These are phyloP conservation scores for Thecaphora frezii DNA, from an alignment of 1,284 basidiomycete species.

Conservation along the genomic window DNA sequence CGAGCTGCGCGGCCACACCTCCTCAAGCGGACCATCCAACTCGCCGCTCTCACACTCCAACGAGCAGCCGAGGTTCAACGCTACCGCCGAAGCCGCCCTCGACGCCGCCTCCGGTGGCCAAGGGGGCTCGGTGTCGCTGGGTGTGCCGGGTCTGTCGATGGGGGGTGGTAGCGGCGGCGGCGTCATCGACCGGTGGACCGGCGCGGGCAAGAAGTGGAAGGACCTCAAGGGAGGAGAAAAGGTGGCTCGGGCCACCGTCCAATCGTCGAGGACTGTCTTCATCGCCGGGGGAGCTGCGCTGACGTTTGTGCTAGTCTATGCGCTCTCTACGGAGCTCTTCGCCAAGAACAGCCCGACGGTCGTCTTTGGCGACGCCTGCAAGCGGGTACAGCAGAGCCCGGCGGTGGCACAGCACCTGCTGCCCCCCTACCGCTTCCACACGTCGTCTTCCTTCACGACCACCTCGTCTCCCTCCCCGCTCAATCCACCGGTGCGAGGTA, in stretches of 20 bases:
- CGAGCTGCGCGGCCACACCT: slow-evolving; percentile 18
- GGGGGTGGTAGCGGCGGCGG: slow-evolving; percentile 12
- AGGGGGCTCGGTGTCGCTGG: slow-evolving; percentile 23
- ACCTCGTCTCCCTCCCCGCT: slow-evolving; percentile 37
- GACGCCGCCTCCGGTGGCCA: slow-evolving; percentile 19
- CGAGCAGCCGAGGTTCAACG: slow-evolving; percentile 23
- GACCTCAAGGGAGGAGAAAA: slow-evolving; percentile 80
- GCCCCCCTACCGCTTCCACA: slow-evolving; percentile 48
- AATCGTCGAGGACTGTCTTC: slow-evolving; percentile 75
- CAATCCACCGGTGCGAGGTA: slow-evolving; percentile 32
- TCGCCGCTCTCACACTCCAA: slow-evolving; percentile 19
- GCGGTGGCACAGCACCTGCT: slow-evolving; percentile 51
- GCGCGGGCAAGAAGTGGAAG: slow-evolving; percentile 67
- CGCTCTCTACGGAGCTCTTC: slow-evolving; percentile 83
- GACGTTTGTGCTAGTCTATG: slow-evolving; percentile 69
- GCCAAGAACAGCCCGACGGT: slow-evolving; percentile 90
- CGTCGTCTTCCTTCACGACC: slow-evolving; percentile 17
- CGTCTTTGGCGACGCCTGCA: slow-evolving; percentile 81
- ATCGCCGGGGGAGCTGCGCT: slow-evolving; percentile 73
- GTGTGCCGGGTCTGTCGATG: slow-evolving; percentile 19
- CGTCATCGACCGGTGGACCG: slow-evolving; percentile 31
- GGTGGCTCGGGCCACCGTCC: slow-evolving; percentile 74
- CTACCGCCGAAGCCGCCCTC: slow-evolving; percentile 32
- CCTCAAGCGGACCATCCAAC: slow-evolving; percentile 10
- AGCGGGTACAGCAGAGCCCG: slow-evolving; percentile 74